phyloP scores from a whole-genome alignment of 192 early-diverging fungal genomes.

The Spinellus fusiger region DNA sequence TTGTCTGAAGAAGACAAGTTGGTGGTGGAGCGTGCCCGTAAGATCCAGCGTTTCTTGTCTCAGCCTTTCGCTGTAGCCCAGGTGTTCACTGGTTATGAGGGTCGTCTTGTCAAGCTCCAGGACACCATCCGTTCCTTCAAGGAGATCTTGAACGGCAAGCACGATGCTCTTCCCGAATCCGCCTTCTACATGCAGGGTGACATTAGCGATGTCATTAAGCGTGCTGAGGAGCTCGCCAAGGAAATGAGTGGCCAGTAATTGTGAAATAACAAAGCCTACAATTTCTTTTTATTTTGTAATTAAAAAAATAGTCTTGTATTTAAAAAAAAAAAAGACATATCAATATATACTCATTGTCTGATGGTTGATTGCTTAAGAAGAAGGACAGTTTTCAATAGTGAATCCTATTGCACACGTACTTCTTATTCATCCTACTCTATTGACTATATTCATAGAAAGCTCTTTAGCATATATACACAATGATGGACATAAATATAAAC shows the following conservation, averaged over 20 bases:
- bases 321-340: no score
- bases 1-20: constrained; percentile 98
- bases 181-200: constrained; percentile 99
- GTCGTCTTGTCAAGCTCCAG: constrained; percentile 81
- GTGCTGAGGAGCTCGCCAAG: constrained; percentile 57
- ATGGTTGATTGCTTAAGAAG: no score
- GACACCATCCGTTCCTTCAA: constrained; percentile 97
- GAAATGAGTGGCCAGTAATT: constrained; percentile 18
- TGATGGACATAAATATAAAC: no score
- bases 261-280: not conserved
- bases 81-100: constrained; percentile 96
- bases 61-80: constrained; percentile 97
- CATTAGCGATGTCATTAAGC: constrained; percentile 88
- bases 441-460: no score
- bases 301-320: not conserved
- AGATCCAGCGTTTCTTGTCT: constrained; percentile 98
- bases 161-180: constrained; percentile 88
- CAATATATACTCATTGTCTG: no score
- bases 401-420: no score
- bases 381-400: no score
- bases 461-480: no score
- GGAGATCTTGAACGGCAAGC: constrained; percentile 96
- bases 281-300: not conserved
- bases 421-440: no score
- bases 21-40: constrained; percentile 97